Percentiles rank a stretch among this genome's conserved stretches.
These are phyloP conservation scores for Saccharomycopsis selenospora DNA, from an alignment of 805 yeast genomes.

Conservation along the genomic window DNA sequence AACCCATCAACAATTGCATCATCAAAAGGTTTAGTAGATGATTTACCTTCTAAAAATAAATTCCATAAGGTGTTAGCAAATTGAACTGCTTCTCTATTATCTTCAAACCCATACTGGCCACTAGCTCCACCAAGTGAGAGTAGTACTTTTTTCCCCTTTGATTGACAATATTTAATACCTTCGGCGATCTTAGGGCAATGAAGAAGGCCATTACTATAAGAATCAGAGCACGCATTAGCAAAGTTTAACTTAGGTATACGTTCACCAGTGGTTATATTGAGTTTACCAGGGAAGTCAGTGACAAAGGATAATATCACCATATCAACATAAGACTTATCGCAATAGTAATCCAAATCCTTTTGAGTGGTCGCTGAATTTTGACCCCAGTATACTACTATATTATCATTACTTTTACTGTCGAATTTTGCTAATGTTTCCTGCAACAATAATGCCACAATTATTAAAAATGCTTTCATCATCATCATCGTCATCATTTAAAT, in stretches of 20 bases:
- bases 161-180: slow-evolving; percentile 71
- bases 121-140: slow-evolving; percentile 71
- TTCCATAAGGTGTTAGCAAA: slow-evolving; percentile 35
- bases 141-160: slow-evolving; percentile 66
- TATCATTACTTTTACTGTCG: slow-evolving; percentile 30
- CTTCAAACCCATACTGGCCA: slow-evolving; percentile 75
- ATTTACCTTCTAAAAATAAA: slow-evolving; percentile 34
- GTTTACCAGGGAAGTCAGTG: not conserved
- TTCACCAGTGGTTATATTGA: not conserved
- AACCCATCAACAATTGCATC: slow-evolving; percentile 79
- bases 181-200: slow-evolving; percentile 47
- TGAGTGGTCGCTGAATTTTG: slow-evolving; percentile 50
- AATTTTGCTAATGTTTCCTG: no score
- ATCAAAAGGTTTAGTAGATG: slow-evolving; percentile 40
- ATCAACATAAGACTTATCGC: not conserved
- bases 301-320: slow-evolving; percentile 2
- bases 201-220: slow-evolving; percentile 34
- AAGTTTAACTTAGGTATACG: slow-evolving; percentile 34
- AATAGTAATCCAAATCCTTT: slow-evolving; percentile 38
- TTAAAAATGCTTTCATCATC: no score
- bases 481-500: no score
- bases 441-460: no score
- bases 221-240: slow-evolving; percentile 42
- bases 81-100: slow-evolving; percentile 64
- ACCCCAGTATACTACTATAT: slow-evolving; percentile 70